Evolutionary conservation across 768 basidiomycete species (phyloP).

Genomic region (Lyophyllum shimeji): DNA sequence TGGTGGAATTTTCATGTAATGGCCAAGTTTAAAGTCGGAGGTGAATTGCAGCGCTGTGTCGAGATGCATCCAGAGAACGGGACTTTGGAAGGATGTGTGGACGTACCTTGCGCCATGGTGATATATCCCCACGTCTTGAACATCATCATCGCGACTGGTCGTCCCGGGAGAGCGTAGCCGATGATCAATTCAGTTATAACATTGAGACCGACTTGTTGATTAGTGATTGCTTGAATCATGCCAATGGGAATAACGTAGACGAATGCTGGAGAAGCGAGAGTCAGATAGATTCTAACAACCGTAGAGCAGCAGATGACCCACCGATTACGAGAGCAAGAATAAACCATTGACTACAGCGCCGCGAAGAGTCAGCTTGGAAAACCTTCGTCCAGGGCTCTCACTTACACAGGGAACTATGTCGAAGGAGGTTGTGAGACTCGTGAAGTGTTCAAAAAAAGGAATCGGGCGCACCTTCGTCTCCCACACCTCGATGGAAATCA

Average conservation of each 20-base stretch:
- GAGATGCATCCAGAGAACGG: not conserved
- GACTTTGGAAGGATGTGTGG: not conserved
- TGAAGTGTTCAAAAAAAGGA: not conserved
- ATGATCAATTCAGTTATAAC: constrained; percentile 83
- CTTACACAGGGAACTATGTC: constrained; percentile 63
- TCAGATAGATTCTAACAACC: not conserved
- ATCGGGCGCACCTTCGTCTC: constrained; percentile 40
- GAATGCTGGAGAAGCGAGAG: constrained; percentile 31
- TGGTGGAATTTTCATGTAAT: constrained; percentile 77
- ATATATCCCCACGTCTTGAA: constrained; percentile 85
- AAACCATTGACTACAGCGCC: constrained; percentile 42
- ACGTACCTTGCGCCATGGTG: constrained; percentile 53
- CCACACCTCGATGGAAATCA: constrained; percentile 74
- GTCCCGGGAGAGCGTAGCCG: constrained; percentile 77
- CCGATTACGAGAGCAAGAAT: constrained; percentile 67
- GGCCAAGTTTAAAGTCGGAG: constrained; percentile 77
- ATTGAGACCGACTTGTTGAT: constrained; percentile 71
- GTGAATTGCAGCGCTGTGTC: constrained; percentile 60
- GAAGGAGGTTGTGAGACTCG: not conserved
- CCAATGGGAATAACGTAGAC: constrained; percentile 73
- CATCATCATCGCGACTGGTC: constrained; percentile 81
- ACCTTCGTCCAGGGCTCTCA: constrained; percentile 2
- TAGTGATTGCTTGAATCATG: constrained; percentile 73
- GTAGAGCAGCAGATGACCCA: constrained; percentile 23
- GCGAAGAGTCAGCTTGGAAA: not conserved